Conservation (phyloP, 148 eudicot genomes). For the Cornus florida region DNA sequence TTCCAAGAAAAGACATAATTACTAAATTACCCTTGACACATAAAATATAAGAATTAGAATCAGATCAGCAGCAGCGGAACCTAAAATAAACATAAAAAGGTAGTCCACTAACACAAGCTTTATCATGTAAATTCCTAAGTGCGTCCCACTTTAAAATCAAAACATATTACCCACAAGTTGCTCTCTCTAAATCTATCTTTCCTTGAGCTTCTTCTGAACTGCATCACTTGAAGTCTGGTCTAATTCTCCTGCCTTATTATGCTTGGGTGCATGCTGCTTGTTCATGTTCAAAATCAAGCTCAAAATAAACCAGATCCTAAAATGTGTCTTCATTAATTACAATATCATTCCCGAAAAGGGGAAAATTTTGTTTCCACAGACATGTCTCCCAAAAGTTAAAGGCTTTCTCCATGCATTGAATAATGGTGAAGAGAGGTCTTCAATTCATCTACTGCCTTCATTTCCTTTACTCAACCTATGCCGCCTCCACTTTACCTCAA, state of each 20-base stretch:
- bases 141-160: no score
- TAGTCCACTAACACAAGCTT: no score
- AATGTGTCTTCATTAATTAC: background rate
- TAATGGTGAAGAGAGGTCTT: background rate
- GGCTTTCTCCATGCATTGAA: background rate
- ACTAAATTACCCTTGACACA: no score
- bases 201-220: no score
- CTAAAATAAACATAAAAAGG: no score
- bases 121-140: no score
- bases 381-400: background rate
- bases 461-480: no score
- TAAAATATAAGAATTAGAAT: no score
- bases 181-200: no score
- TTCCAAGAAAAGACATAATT: no score
- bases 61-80: no score
- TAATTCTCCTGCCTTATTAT: background rate
- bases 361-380: background rate
- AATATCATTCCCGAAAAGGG: background rate
- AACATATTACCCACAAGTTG: no score
- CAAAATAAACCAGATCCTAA: background rate
- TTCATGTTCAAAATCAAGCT: background rate
- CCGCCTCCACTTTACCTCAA: background rate
- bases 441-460: background rate
- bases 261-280: background rate
- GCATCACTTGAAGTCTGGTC: background rate